A percentile compares a stretch with the other conserved stretches of the same genome.
These are phyloP conservation scores for Auxenochlorella protothecoides DNA, from an alignment of 139 green algal species.

Conservation along the genomic window DNA sequence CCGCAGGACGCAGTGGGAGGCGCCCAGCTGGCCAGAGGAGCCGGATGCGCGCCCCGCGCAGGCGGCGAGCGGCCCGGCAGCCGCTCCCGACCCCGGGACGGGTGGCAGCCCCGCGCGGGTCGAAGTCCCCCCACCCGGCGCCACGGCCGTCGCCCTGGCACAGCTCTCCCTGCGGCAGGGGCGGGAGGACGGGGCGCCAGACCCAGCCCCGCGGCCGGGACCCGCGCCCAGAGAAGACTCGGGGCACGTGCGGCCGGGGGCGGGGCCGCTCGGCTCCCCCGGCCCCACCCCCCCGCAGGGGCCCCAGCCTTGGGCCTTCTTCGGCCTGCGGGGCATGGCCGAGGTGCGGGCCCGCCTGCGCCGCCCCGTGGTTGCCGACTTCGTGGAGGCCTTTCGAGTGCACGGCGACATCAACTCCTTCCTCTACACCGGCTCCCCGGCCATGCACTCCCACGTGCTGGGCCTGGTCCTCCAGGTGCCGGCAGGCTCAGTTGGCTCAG, in stretches of 20 bases:
- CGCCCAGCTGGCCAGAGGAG: conserved; percentile 17
- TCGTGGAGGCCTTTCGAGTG: conserved; percentile 38
- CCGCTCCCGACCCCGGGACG: background rate
- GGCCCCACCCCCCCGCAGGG: too few species aligned
- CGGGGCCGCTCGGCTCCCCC: too few species aligned
- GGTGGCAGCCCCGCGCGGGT: background rate
- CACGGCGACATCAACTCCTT: conserved; percentile 87
- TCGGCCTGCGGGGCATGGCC: conserved; percentile 13
- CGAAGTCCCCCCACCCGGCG: background rate
- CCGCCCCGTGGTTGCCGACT: conserved; percentile 45
- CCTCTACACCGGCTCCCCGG: conserved; percentile 81
- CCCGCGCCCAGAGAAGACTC: too few species aligned
- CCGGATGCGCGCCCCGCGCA: too few species aligned
- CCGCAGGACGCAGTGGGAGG: conserved; percentile 70
- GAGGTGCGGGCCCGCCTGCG: conserved; percentile 28
- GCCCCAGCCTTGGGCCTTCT: conserved; percentile 16
- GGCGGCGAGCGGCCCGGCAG: background rate
- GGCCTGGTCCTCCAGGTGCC: conserved; percentile 56
- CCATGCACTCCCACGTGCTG: conserved; percentile 79
- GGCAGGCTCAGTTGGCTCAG: background rate
- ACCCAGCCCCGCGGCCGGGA: too few species aligned
- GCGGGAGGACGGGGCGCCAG: too few species aligned
- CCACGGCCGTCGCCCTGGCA: too few species aligned
- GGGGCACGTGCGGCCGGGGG: too few species aligned
- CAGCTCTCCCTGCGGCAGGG: too few species aligned